These are phyloP conservation scores for Passiflora organensis DNA, from an alignment of 345 rosid genomes.

Conservation along the genomic window DNA sequence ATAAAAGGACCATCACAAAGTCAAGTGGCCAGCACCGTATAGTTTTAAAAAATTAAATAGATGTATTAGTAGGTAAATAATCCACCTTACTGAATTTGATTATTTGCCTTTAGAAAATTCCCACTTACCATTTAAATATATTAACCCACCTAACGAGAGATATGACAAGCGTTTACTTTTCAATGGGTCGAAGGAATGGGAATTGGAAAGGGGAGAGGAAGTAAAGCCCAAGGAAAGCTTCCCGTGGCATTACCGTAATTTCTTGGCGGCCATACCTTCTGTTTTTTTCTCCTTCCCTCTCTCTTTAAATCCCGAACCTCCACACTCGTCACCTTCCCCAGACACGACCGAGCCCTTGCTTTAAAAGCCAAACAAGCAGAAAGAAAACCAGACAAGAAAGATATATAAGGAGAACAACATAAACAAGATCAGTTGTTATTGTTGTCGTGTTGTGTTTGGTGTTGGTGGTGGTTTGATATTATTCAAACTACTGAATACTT, in stretches of 20 bases:
- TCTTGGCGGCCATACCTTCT: conserved; percentile 1
- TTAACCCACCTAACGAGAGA: background rate
- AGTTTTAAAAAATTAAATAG: no score
- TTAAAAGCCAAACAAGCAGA: background rate
- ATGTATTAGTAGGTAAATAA: no score
- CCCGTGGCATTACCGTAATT: conserved; percentile 26
- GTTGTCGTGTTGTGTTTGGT: no score
- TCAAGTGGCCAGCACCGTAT: no score
- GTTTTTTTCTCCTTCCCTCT: background rate
- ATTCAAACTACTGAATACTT: no score
- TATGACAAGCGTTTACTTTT: conserved; percentile 21
- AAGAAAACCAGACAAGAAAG: background rate
- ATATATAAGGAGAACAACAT: background rate
- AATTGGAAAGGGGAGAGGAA: background rate
- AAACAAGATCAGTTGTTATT: background rate
- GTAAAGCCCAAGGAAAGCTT: background rate
- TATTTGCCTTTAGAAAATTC: background rate
- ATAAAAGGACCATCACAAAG: no score
- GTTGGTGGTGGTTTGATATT: no score
- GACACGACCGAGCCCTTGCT: background rate
- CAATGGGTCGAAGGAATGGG: background rate
- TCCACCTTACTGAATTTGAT: no score
- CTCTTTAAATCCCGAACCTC: background rate
- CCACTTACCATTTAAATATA: background rate
- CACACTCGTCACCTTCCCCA: background rate